A percentile compares a stretch with the other conserved stretches of the same genome.
phyloP scores from a whole-genome alignment of 169 alveolate species.

The Condylostoma magnum region DNA sequence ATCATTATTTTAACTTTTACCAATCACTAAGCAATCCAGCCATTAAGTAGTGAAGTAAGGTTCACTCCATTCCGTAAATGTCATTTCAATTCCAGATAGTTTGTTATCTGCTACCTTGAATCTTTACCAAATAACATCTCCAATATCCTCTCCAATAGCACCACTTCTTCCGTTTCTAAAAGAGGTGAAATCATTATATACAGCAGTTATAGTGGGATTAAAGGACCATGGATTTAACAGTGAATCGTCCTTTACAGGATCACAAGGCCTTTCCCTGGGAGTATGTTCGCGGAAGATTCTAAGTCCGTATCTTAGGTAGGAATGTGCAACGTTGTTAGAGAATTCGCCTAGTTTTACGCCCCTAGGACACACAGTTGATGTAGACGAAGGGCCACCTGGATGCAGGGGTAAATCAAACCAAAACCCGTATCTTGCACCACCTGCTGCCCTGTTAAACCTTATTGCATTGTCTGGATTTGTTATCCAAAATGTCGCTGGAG shows the following conservation, averaged over 20 bases:
- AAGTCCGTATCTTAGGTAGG: constrained; percentile 67
- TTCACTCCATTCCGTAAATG: constrained; percentile 31
- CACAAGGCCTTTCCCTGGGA: constrained; percentile 46
- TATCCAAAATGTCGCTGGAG: constrained; percentile 74
- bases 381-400: constrained; percentile 67
- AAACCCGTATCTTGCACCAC: constrained; percentile 67
- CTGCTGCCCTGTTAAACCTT: constrained; percentile 62
- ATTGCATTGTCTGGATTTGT: constrained; percentile 63
- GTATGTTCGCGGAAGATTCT: constrained; percentile 53
- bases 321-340: constrained; percentile 61
- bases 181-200: constrained; percentile 36
- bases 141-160: constrained; percentile 57
- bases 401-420: constrained; percentile 54
- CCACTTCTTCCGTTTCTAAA: constrained; percentile 57
- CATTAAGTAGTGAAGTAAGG: constrained; percentile 22
- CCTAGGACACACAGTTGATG: constrained; percentile 61
- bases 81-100: constrained; percentile 57
- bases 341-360: constrained; percentile 49
- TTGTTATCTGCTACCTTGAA: constrained; percentile 48
- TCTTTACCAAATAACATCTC: constrained; percentile 44
- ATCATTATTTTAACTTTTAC: constrained; percentile 30
- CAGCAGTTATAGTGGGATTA: constrained; percentile 47
- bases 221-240: neutral
- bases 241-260: neutral
- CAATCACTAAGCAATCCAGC: constrained; percentile 36